Base-by-base conservation (phyloP, 495 filamentous ascomycete species). In the Evernia prunastri region DNA sequence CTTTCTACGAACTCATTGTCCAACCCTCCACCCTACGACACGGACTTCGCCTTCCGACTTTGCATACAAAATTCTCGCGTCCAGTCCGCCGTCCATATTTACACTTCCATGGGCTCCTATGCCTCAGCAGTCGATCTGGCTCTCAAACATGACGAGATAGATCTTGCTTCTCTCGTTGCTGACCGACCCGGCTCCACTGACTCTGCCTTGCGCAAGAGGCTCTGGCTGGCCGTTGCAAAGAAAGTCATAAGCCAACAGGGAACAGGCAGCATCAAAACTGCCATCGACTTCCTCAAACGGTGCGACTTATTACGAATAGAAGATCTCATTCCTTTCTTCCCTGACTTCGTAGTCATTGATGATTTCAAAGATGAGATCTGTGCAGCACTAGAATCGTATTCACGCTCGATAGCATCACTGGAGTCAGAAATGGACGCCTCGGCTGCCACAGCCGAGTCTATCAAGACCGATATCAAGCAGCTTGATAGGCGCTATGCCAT, bases 351-450 rank as follows among this genome's bases (percentile, higher is more conserved):
- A n/a, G 88, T 96, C 56, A 97, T 98, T 61, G 94, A 98, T 70
- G 91, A 96, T 75, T 97, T 98, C 80, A 97, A 98, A 73, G 90
- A 96, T 59, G 95, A 97, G 71, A 97, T 98, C 29, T 98, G 94
- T 78, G 80, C 84, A 0, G 94, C 94, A 3, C 80, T 98, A 6
- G 95, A 98, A 74, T 87, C 92, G 33, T 97, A 98, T 75, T 88
- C 84, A 45, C 86, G 89, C 11, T 87, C 90, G 64, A 98, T 98
- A 70, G 93, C 97, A 68, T 80, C 77, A 2, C 77, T 98, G n/a
- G 89, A 92, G 59, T 84, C 87, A 63, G 94, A 97, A 72, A 98
- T 97, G 95, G 95, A 98, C 73, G 92, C 94, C 66, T 88, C 85
- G 10, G 87, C 90, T 13, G 83, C 85, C 29, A 96, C 95, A 35